Percentiles rank a stretch among this genome's conserved stretches.
phyloP scores from a whole-genome alignment of 331 rosid species.

The Spiraea crenata region DNA sequence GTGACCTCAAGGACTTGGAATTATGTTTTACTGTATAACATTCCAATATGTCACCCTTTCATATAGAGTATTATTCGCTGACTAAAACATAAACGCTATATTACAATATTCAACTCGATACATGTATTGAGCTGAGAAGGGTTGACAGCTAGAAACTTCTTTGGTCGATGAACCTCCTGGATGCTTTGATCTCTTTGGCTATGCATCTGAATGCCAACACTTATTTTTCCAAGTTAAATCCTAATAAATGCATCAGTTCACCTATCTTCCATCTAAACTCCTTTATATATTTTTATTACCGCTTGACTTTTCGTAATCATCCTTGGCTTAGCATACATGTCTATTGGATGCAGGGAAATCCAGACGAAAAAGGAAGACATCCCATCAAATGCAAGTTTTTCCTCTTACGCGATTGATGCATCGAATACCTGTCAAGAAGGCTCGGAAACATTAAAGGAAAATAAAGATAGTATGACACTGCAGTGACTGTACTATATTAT shows the following conservation, averaged over 20 bases:
- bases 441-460: slow-evolving; percentile 39
- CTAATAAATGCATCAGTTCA: background rate
- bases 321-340: background rate
- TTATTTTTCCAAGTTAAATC: background rate
- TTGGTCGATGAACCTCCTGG: background rate
- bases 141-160: background rate
- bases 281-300: background rate
- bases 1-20: background rate
- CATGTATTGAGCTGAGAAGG: background rate
- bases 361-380: slow-evolving; percentile 42
- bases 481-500: background rate
- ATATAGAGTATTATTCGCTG: background rate
- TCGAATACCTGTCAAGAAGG: slow-evolving; percentile 49
- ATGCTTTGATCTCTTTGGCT: background rate
- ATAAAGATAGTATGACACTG: slow-evolving; percentile 25
- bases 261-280: background rate
- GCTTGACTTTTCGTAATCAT: background rate
- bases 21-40: background rate
- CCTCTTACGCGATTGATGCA: slow-evolving; percentile 54
- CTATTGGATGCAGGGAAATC: slow-evolving; percentile 42
- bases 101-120: background rate
- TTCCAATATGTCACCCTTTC: background rate
- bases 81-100: background rate
- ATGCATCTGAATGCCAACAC: background rate
- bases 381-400: slow-evolving; percentile 20